A percentile compares a stretch with the other conserved stretches of the same genome.
These are phyloP conservation scores for Aspergillus incahuasiensis DNA, from an alignment of 495 filamentous ascomycete species.

Conservation along the genomic window DNA sequence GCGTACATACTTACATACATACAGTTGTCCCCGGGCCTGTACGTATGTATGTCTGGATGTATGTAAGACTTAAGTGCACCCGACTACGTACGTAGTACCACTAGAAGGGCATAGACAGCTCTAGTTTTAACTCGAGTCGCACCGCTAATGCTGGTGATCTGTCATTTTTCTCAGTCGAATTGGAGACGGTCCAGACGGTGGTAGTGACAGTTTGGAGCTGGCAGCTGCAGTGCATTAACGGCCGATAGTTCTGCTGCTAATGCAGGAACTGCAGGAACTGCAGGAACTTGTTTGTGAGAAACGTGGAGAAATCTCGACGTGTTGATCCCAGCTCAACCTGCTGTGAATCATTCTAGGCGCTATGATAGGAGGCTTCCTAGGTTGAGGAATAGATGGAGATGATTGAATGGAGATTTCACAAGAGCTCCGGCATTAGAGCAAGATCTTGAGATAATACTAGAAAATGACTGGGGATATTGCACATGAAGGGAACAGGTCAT, in stretches of 20 bases:
- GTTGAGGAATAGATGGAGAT: neutral
- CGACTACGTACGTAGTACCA: neutral
- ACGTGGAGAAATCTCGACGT: too few relatives aligned
- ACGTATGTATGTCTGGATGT: too few relatives aligned
- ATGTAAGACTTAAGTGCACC: neutral
- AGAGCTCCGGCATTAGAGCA: constrained; percentile 14
- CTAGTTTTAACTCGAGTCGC: neutral
- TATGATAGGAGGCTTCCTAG: too few relatives aligned
- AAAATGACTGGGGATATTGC: constrained; percentile 19
- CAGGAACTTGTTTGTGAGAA: too few relatives aligned
- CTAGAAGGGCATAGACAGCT: neutral
- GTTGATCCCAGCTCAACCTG: neutral
- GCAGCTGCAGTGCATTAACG: neutral
- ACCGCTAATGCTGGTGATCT: constrained; percentile 4
- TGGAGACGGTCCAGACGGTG: neutral
- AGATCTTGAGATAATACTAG: neutral
- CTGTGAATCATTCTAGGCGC: neutral
- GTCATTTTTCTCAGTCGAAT: constrained; percentile 3
- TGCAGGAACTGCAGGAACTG: constrained; percentile 5
- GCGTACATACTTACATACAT: too few relatives aligned
- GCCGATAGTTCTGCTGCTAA: neutral
- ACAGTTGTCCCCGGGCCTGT: too few relatives aligned
- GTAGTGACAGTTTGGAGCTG: neutral
- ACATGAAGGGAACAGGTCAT: constrained; percentile 27
- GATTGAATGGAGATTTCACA: constrained; percentile 1